Evolutionary conservation across 768 basidiomycete genomes (phyloP).

Genomic region (Macrolepiota dolichaula): DNA sequence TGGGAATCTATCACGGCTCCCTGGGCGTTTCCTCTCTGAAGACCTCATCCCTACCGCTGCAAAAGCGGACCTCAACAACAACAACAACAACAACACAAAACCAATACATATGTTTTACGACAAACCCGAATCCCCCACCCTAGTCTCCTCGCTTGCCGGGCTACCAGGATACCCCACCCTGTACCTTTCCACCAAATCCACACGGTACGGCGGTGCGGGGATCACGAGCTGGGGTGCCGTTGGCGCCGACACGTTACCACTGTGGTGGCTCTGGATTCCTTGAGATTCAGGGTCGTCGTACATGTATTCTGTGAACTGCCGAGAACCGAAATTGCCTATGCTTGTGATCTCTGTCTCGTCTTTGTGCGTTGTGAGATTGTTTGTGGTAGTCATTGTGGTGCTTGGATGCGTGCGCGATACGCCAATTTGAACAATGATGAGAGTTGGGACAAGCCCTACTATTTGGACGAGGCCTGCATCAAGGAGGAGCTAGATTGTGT

Average conservation of each 20-base stretch:
- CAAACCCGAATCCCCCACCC: not conserved
- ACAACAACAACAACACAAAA: not conserved
- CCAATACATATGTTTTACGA: not conserved
- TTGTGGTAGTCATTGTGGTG: not conserved
- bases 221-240: not conserved
- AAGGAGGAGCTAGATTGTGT: conserved; percentile 13
- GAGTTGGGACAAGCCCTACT: conserved; percentile 16
- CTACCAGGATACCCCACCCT: not conserved
- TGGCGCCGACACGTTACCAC: not conserved
- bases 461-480: conserved; percentile 27
- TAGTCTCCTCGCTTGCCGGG: not conserved
- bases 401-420: not conserved
- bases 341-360: conserved; percentile 1
- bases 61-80: not conserved
- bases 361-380: conserved; percentile 2
- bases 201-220: conserved; percentile 5
- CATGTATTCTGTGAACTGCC: not conserved
- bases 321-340: not conserved
- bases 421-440: conserved; percentile 10
- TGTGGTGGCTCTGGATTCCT: not conserved
- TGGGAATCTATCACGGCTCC: not conserved
- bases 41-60: not conserved
- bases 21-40: not conserved
- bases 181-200: conserved; percentile 6
- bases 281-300: not conserved